A percentile compares a stretch with the other conserved stretches of the same genome.
Evolutionary conservation across 257 asterid genomes (phyloP).

Genomic region (Plantago major): DNA sequence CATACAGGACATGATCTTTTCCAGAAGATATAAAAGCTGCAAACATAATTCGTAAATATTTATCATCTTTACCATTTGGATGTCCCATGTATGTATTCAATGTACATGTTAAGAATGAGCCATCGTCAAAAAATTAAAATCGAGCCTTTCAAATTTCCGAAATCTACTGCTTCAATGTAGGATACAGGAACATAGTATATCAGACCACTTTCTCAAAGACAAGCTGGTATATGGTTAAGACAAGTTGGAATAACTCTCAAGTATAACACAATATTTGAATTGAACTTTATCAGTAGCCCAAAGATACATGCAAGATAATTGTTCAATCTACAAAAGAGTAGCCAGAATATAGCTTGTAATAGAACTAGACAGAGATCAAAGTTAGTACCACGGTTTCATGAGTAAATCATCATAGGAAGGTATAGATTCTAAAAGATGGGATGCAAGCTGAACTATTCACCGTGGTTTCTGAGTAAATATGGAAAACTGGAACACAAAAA

Average conservation of each 20-base stretch:
- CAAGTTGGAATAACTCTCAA: slow-evolving; percentile 85
- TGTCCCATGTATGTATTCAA: slow-evolving; percentile 78
- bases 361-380: slow-evolving; percentile 5
- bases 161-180: slow-evolving; percentile 25
- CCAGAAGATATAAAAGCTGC: slow-evolving; percentile 82
- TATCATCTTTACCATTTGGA: slow-evolving; percentile 74
- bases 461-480: too few species aligned
- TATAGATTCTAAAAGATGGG: slow-evolving; percentile 67
- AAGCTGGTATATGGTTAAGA: slow-evolving; percentile 55
- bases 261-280: slow-evolving; percentile 74
- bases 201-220: slow-evolving; percentile 68
- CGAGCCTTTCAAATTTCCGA: slow-evolving; percentile 8
- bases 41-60: slow-evolving; percentile 82
- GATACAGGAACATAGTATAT: slow-evolving; percentile 92
- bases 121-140: slow-evolving; percentile 15
- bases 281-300: slow-evolving; percentile 88
- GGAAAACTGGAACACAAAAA: too few species aligned
- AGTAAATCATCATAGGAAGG: slow-evolving; percentile 72
- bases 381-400: slow-evolving; percentile 44
- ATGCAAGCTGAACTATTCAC: slow-evolving; percentile 74
- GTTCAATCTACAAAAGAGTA: slow-evolving; percentile 8
- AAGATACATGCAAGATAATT: slow-evolving; percentile 36
- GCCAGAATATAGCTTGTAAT: slow-evolving; percentile 13
- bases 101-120: slow-evolving; percentile 31
- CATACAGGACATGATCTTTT: slow-evolving; percentile 51